These are phyloP conservation scores for Globisporangium spiculum DNA, from an alignment of 352 stramenopile species.

Conservation along the genomic window DNA sequence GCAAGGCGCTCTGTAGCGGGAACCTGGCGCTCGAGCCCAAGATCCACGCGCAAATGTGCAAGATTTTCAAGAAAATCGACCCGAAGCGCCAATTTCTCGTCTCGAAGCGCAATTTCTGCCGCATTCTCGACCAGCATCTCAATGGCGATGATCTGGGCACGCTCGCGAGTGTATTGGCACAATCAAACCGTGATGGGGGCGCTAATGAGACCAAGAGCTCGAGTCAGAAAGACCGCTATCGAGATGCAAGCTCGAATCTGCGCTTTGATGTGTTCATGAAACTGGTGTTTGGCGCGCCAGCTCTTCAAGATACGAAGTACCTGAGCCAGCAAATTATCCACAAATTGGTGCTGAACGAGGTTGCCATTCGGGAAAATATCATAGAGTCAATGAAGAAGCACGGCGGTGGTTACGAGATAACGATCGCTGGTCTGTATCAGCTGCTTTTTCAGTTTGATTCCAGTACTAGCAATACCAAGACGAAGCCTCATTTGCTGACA, in stretches of 20 bases:
- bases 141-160: constrained; percentile 30
- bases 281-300: constrained; percentile 41
- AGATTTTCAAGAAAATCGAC: constrained; percentile 59
- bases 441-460: constrained; percentile 10
- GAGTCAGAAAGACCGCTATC: neutral
- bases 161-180: constrained; percentile 19
- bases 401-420: constrained; percentile 14
- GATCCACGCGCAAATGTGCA: constrained; percentile 42
- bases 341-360: constrained; percentile 24
- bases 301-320: constrained; percentile 22
- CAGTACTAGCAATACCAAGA: neutral
- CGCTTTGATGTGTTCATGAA: constrained; percentile 58
- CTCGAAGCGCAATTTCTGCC: constrained; percentile 35
- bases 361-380: constrained; percentile 14
- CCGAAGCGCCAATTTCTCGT: constrained; percentile 27
- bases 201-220: neutral
- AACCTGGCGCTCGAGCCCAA: constrained; percentile 23
- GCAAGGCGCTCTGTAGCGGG: constrained; percentile 31
- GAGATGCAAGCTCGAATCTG: constrained; percentile 11
- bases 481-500: constrained; percentile 5
- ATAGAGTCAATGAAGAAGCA: constrained; percentile 19
- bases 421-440: constrained; percentile 20
- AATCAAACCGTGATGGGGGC: neutral
- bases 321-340: constrained; percentile 16
- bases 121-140: constrained; percentile 55